A percentile compares a stretch with the other conserved stretches of the same genome.
These are phyloP conservation scores for Plantago coronopus DNA, from an alignment of 305 asterid species.

Conservation along the genomic window DNA sequence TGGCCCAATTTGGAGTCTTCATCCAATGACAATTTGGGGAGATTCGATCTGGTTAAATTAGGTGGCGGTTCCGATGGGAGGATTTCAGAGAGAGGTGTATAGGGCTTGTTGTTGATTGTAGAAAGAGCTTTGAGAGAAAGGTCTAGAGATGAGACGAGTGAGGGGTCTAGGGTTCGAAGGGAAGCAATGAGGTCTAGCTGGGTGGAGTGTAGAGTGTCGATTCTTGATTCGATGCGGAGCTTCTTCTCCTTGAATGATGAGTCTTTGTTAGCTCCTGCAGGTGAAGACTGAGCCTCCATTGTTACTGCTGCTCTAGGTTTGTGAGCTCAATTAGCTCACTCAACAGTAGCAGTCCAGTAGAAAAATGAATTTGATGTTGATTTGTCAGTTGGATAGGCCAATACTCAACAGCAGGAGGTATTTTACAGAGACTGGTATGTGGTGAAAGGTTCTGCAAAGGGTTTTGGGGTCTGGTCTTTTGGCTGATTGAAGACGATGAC, in stretches of 20 bases:
- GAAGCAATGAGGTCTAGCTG: conserved; percentile 86
- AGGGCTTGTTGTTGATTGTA: conserved; percentile 52
- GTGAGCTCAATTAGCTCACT: neutral
- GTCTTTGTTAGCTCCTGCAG: conserved; percentile 32
- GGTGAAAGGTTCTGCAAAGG: no score
- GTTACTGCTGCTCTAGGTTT: neutral
- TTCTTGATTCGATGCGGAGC: conserved; percentile 69
- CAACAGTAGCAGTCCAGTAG: no score
- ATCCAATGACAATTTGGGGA: conserved; percentile 30
- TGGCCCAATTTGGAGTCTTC: conserved; percentile 17
- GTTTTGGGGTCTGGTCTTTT: no score
- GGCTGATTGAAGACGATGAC: no score
- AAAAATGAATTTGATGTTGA: no score
- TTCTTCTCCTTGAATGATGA: conserved; percentile 52
- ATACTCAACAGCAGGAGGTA: no score
- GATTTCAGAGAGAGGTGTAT: conserved; percentile 58
- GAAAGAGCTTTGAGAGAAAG: conserved; percentile 72
- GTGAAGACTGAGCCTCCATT: conserved; percentile 55
- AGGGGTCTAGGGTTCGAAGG: conserved; percentile 71
- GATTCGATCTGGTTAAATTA: conserved; percentile 25
- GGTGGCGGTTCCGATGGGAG: conserved; percentile 50
- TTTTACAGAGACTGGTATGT: no score
- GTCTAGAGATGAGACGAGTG: conserved; percentile 84
- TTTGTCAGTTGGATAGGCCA: no score
- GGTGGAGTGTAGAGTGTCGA: conserved; percentile 57